These are phyloP conservation scores for Strobilomyces dryophilus DNA, from an alignment of 768 basidiomycete genomes.

Conservation along the genomic window DNA sequence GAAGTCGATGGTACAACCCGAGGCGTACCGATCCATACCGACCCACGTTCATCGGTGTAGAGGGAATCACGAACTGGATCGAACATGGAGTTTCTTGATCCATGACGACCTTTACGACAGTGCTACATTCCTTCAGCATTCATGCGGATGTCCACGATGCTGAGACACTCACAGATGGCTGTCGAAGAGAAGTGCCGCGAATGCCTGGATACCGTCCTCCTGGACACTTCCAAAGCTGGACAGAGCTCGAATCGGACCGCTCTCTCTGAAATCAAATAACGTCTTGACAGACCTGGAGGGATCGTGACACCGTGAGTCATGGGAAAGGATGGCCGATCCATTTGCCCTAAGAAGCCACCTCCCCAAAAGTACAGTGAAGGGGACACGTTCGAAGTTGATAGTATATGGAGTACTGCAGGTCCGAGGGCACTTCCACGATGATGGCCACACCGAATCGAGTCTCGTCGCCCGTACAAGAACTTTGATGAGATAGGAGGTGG, in stretches of 20 bases:
- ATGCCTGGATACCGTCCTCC: constrained; percentile 4
- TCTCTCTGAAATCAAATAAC: background rate
- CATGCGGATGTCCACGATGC: constrained; percentile 1
- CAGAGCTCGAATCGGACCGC: background rate
- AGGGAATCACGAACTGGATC: background rate
- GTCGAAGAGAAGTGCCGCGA: constrained; percentile 3
- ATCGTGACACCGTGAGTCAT: constrained; percentile 2
- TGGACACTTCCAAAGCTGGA: background rate
- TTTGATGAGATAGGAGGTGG: constrained; percentile 3
- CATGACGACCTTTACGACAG: too few species aligned
- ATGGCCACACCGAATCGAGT: constrained; percentile 4
- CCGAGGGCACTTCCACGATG: background rate
- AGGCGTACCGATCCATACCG: background rate
- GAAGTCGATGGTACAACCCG: constrained; percentile 6
- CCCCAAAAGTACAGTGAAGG: constrained; percentile 3
- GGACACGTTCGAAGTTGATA: background rate
- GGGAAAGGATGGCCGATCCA: constrained; percentile 5
- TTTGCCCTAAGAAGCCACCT: constrained; percentile 9
- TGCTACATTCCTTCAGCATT: background rate
- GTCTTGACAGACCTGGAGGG: background rate
- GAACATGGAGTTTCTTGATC: too few species aligned
- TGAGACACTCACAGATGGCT: background rate
- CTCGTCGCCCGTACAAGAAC: constrained; percentile 3
- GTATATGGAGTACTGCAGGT: background rate
- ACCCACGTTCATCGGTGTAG: background rate